A percentile compares a stretch with the other conserved stretches of the same genome.
These are phyloP conservation scores for Mercurialis annua DNA, from an alignment of 345 rosid genomes.

Conservation along the genomic window DNA sequence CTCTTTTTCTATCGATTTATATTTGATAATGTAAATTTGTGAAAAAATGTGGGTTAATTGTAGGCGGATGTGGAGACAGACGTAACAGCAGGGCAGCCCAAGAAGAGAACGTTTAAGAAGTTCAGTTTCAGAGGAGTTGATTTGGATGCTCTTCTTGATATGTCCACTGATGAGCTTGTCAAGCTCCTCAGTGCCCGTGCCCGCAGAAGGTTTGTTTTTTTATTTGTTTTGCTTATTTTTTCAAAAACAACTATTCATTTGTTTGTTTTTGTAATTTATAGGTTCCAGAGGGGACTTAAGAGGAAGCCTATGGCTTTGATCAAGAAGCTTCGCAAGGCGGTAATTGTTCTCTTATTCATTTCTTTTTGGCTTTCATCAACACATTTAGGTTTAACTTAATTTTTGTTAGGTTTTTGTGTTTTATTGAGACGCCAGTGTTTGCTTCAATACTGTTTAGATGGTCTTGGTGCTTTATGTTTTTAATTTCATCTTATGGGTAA, in stretches of 20 bases:
- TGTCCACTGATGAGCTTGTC: slow-evolving; percentile 34
- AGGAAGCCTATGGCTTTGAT: slow-evolving; percentile 38
- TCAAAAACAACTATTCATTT: background rate
- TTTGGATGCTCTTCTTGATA: slow-evolving; percentile 34
- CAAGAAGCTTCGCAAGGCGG: slow-evolving; percentile 38
- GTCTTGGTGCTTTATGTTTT: background rate
- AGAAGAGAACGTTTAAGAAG: slow-evolving; percentile 37
- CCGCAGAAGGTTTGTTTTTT: slow-evolving; percentile 24
- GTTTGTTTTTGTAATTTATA: slow-evolving; percentile 9
- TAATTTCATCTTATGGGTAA: no score
- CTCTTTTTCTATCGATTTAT: background rate
- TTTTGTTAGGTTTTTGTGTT: background rate
- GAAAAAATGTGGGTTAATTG: background rate
- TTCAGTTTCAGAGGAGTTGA: slow-evolving; percentile 38
- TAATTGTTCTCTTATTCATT: background rate
- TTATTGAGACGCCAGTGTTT: background rate
- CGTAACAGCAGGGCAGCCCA: slow-evolving; percentile 29
- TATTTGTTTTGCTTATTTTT: background rate
- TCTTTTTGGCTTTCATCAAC: background rate
- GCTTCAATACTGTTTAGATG: background rate
- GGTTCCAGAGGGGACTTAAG: slow-evolving; percentile 87
- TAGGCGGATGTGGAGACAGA: slow-evolving; percentile 47
- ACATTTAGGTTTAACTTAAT: background rate
- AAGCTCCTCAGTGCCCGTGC: slow-evolving; percentile 29
- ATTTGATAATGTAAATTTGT: background rate